Evolutionary conservation across 2,329 filamentous ascomycete genomes (phyloP).

Genomic region (Neofusicoccum parvum): DNA sequence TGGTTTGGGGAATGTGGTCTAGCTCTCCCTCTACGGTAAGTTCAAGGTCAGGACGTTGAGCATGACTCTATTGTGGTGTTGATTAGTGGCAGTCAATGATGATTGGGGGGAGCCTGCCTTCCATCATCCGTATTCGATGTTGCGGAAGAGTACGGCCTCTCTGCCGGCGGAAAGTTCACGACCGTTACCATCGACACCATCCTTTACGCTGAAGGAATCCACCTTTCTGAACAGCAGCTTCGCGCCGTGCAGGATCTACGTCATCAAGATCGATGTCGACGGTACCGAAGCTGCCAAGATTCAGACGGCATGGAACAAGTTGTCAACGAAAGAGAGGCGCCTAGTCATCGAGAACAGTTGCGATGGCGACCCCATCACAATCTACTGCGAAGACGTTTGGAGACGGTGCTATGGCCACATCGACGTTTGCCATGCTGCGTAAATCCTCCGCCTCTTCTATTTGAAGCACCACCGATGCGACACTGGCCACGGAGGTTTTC

Average conservation of each 20-base stretch:
- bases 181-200: conserved; percentile 60
- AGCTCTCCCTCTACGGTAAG: too few relatives aligned
- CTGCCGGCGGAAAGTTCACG: conserved; percentile 55
- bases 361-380: conserved; percentile 39
- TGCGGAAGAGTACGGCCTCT: conserved; percentile 58
- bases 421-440: background rate
- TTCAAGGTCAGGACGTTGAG: too few relatives aligned
- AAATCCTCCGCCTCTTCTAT: background rate
- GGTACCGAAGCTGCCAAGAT: conserved; percentile 57
- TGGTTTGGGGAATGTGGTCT: too few relatives aligned
- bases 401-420: background rate
- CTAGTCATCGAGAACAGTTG: conserved; percentile 57
- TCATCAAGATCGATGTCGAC: conserved; percentile 59
- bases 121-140: conserved; percentile 57
- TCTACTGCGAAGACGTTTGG: background rate
- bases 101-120: conserved; percentile 40
- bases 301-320: conserved; percentile 42
- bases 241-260: conserved; percentile 61
- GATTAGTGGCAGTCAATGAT: too few relatives aligned
- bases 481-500: too few relatives aligned
- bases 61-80: too few relatives aligned
- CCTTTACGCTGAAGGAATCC: conserved; percentile 56
- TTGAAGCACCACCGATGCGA: too few relatives aligned
- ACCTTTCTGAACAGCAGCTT: conserved; percentile 55
- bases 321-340: conserved; percentile 50